phyloP scores from a whole-genome alignment of 441 rosid genomes.

The Adansonia gregorii region DNA sequence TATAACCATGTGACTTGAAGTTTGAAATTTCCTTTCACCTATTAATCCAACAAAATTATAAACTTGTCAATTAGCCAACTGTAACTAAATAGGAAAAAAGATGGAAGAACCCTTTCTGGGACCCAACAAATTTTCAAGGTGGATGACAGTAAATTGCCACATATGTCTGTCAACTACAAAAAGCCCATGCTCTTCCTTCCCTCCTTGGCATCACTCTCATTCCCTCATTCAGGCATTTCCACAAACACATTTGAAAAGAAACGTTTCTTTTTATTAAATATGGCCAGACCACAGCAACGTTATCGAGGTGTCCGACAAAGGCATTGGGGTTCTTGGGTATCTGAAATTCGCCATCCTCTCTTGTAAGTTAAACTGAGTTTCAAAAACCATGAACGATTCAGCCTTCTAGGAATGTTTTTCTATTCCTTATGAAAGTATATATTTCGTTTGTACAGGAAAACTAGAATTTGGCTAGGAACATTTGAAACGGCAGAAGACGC shows the following conservation, averaged over 20 bases:
- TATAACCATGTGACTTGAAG: constrained; percentile 43
- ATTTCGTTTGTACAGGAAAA: constrained; percentile 63
- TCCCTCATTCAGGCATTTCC: constrained; percentile 23
- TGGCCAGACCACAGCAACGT: constrained; percentile 93
- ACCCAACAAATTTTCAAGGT: constrained; percentile 50
- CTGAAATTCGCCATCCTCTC: constrained; percentile 96
- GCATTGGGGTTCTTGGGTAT: constrained; percentile 99
- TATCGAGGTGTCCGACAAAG: constrained; percentile 96
- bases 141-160: constrained; percentile 63
- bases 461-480: constrained; percentile 95
- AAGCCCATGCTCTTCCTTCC: constrained; percentile 46
- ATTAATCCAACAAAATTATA: too few relatives aligned
- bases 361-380: constrained; percentile 48
- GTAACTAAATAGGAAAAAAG: constrained; percentile 26
- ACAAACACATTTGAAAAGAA: constrained; percentile 26
- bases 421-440: constrained; percentile 5
- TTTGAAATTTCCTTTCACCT: too few relatives aligned
- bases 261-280: constrained; percentile 31
- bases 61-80: constrained; percentile 33
- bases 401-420: not conserved
- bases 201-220: constrained; percentile 28
- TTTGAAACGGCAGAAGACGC: constrained; percentile 98
- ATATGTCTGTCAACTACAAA: constrained; percentile 50
- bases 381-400: not conserved
- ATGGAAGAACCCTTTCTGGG: constrained; percentile 41